Evolutionary conservation across 2,329 filamentous ascomycete genomes (phyloP).

Genomic region (Colletotrichum salicis): DNA sequence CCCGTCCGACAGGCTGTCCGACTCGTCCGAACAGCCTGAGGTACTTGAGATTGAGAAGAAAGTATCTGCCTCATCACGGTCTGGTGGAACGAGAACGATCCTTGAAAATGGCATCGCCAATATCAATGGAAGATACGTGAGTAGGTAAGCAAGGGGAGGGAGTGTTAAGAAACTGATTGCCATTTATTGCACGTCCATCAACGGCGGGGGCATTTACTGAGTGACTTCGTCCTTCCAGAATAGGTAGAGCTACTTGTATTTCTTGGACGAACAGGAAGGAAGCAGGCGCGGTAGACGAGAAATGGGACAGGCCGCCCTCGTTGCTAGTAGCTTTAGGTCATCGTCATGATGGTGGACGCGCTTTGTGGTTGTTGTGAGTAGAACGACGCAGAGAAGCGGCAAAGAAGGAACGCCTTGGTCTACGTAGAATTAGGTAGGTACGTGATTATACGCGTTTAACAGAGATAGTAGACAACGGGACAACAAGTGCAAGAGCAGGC

Average conservation of each 20-base stretch:
- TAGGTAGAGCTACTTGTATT: constrained; percentile 4
- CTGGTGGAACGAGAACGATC: background rate
- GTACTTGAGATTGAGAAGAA: background rate
- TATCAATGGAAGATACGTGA: no score
- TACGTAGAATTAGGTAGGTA: background rate
- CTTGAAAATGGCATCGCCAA: no score
- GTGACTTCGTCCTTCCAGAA: background rate
- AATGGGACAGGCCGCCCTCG: constrained; percentile 4
- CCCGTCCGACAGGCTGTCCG: constrained; percentile 33
- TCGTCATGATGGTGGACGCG: constrained; percentile 3
- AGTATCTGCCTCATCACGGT: constrained; percentile 11
- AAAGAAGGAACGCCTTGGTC: constrained; percentile 16
- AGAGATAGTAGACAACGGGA: background rate
- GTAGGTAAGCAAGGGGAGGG: background rate
- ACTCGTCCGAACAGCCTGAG: constrained; percentile 27
- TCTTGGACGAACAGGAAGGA: constrained; percentile 1
- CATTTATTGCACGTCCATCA: background rate
- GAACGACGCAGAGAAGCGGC: background rate
- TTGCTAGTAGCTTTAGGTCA: background rate
- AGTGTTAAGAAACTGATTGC: background rate
- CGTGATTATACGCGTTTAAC: constrained; percentile 5
- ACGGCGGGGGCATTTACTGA: background rate
- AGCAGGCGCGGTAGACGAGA: background rate
- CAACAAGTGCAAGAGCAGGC: background rate
- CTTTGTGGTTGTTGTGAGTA: background rate